phyloP scores from a whole-genome alignment of 2,329 filamentous ascomycete species.

The Ophiocordyceps camponoti-floridani region DNA sequence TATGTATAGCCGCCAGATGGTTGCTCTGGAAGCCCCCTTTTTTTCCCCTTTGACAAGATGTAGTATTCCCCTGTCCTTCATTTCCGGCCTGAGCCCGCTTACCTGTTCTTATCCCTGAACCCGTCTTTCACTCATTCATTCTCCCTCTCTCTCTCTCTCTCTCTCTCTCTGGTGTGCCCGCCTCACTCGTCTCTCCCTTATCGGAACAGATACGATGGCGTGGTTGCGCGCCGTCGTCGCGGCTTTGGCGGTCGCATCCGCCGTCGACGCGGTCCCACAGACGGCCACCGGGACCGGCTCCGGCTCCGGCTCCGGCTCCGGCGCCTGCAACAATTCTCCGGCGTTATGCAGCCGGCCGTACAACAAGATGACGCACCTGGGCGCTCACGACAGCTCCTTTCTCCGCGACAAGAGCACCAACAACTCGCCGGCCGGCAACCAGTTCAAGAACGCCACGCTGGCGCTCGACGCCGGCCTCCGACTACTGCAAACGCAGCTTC shows the following conservation, averaged over 20 bases:
- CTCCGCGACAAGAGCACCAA: conserved; percentile 43
- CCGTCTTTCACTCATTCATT: not conserved
- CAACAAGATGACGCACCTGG: conserved; percentile 60
- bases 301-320: conserved; percentile 3
- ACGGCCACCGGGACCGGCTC: not conserved
- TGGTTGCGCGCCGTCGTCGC: conserved; percentile 6
- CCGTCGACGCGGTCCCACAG: conserved; percentile 6
- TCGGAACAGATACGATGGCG: not conserved
- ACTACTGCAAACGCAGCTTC: conserved; percentile 54
- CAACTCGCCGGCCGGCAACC: conserved; percentile 50
- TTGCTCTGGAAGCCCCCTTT: not conserved
- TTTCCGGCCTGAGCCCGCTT: not conserved
- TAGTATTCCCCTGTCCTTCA: not conserved
- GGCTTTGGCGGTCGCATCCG: conserved; percentile 7
- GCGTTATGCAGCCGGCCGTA: conserved; percentile 53
- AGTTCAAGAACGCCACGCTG: conserved; percentile 54
- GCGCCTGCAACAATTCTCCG: conserved; percentile 67
- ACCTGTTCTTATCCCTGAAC: not conserved
- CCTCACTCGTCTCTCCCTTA: not conserved
- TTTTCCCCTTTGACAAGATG: not conserved
- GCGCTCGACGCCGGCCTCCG: conserved; percentile 56
- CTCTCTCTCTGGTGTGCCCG: not conserved
- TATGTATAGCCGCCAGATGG: too few relatives aligned
- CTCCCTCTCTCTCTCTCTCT: not conserved
- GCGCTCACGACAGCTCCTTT: conserved; percentile 60